Evolutionary conservation across 2,329 filamentous ascomycete species (phyloP), one percentile per base, ranked within the genome.

Genomic region (Penicillium sp.): DNA sequence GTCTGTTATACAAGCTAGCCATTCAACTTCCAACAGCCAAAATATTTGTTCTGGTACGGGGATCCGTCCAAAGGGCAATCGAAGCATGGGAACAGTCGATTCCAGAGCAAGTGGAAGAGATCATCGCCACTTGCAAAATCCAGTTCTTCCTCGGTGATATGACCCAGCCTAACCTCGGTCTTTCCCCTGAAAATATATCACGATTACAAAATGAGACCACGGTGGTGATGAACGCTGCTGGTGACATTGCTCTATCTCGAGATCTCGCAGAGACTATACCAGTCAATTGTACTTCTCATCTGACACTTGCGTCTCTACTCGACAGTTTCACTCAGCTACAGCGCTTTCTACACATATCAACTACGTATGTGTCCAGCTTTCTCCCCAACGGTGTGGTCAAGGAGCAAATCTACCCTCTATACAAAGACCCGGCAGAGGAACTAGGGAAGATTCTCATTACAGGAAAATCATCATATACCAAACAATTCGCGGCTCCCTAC

Each of bases 71-170:
- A 10, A 40, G 37, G 7, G 50, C 56, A 12, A 48, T 59, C 0
- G 33, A 39, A 4, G 48, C 54, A 46, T 56, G 48, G 52, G 51
- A 55, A 26, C 29, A 39, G 6, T 51, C 42, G 2, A 60, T 61
- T 53, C 56, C 56, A 17, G 49, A 54, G 19, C 53, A 57, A 28
- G 35, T 55, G 6, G 49, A 59, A 12, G 54, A 58, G 1, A 56
- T 59, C 6, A 51, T 61, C 13, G 52, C 56, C 17, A 55, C 55
- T n/a, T 47, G 50, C n/a, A 57, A 57, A 13, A 40, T 60, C 1
- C 38, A 52, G 2, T 54, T 58, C 19, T 17, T 61, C 10, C 24
- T 45, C 3, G 58, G 58, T 21, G 57, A 61, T 29, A 45, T 57
- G 24, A 53, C 53, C 10, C 37, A 38, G 21, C 40, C 54, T 4